Base-by-base conservation (phyloP, 768 basidiomycete genomes). In the Coprinopsis cinerea region DNA sequence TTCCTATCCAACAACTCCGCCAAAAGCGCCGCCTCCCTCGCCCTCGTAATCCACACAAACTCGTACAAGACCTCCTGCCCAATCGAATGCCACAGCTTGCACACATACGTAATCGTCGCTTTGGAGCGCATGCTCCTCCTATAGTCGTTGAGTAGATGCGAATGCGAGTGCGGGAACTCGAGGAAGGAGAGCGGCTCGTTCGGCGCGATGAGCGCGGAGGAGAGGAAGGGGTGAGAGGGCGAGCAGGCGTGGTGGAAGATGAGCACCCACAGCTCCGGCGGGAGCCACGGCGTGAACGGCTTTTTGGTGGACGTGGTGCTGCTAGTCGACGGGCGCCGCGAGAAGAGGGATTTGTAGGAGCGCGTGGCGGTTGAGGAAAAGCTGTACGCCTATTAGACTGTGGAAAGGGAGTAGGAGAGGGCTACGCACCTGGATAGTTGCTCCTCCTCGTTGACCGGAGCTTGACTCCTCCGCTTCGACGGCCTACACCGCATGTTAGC, bases 31-130 rank as follows among this genome's bases (percentile, higher is more conserved):
- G 60, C 64, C 43, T 65, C 57, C 46, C 52, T 50, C 6, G 76
- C 76, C 30, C 75, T 67, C 45, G 70, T 71, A 57, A 88, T 79
- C 86, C 86, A 87, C 30, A 87, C 74, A 60, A 77, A 81, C 58
- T 86, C 82, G 64, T 75, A 87, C 15, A 87, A 63, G 36, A 78
- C 73, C 48, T 76, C 74, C 56, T 79, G 78, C 2, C 73, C 67
- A 45, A 77, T 69, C 28, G 60, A 67, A 58, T 79, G 69, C 78
- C 82, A 88, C 7, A 68, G 63, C 36, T 73, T 70, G 60, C 65
- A 79, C 4, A 88, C 83, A 39, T 76, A 68, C 5, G 78, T 68
- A 22, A 85, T 60, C 45, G 64, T 63, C 20, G 68, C 65, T 59
- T 85, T 85, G 53, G 67, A 64, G 10, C 57, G 60, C 72, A 85